Evolutionary conservation across 257 asterid species (phyloP).

Genomic region (Apocynum venetum): DNA sequence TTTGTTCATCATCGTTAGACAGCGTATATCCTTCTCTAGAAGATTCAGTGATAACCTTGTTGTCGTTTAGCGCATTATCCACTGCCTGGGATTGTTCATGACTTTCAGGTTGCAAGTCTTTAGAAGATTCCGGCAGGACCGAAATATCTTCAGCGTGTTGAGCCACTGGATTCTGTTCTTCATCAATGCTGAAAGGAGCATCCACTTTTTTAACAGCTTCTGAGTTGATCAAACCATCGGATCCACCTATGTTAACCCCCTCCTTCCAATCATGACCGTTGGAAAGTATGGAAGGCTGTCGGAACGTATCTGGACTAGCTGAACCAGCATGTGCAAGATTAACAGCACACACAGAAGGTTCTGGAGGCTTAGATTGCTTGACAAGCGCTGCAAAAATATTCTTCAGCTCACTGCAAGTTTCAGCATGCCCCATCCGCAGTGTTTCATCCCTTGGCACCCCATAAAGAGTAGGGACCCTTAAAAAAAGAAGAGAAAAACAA

Average conservation of each 20-base stretch:
- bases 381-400: conserved; percentile 83
- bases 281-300: conserved; percentile 32
- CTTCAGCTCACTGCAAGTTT: conserved; percentile 77
- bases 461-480: conserved; percentile 77
- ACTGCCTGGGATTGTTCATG: conserved; percentile 17
- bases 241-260: conserved; percentile 22
- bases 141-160: conserved; percentile 18
- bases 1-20: conserved; percentile 20
- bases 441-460: conserved; percentile 97
- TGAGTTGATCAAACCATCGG: conserved; percentile 28
- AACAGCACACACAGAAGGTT: conserved; percentile 36
- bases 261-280: conserved; percentile 23
- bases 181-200: conserved; percentile 21
- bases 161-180: conserved; percentile 23
- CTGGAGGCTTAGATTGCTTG: conserved; percentile 71
- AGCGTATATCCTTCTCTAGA: conserved; percentile 10
- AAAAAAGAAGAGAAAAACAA: conserved; percentile 6
- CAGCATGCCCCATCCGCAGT: conserved; percentile 80
- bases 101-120: conserved; percentile 16
- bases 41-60: background rate
- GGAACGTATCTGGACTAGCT: conserved; percentile 31
- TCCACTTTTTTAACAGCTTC: conserved; percentile 30
- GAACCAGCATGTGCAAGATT: conserved; percentile 38
- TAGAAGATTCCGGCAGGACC: conserved; percentile 14
- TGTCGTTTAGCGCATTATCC: conserved; percentile 5